Percentiles rank a stretch among this genome's conserved stretches.
Conservation (phyloP, 2,329 filamentous ascomycete species). For the Aspergillus sp. region DNA sequence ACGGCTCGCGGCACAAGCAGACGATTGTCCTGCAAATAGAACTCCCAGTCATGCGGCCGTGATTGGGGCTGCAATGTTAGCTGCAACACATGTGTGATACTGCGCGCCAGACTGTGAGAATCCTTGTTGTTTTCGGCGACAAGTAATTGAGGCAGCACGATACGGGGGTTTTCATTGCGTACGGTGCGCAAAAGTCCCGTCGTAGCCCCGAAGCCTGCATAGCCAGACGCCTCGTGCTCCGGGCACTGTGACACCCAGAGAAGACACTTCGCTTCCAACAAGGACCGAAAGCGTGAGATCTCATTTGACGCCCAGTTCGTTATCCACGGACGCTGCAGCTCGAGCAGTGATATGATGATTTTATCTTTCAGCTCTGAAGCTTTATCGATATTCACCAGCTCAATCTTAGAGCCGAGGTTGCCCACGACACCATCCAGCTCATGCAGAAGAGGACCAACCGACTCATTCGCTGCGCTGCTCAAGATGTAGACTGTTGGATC, state of each 20-base stretch:
- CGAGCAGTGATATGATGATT: slow-evolving; percentile 23
- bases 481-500: neutral
- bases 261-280: slow-evolving; percentile 20
- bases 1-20: slow-evolving; percentile 5
- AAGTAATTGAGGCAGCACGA: slow-evolving; percentile 23
- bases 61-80: neutral
- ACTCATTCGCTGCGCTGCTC: neutral
- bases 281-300: slow-evolving; percentile 13
- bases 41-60: neutral
- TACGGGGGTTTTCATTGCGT: slow-evolving; percentile 26
- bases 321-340: slow-evolving; percentile 19
- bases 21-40: neutral
- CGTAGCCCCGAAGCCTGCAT: slow-evolving; percentile 21
- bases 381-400: slow-evolving; percentile 13
- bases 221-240: slow-evolving; percentile 7
- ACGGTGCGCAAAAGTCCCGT: slow-evolving; percentile 28
- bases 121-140: slow-evolving; percentile 14
- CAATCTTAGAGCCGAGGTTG: neutral
- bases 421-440: neutral
- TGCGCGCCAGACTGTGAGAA: neutral
- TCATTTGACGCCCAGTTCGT: slow-evolving; percentile 13
- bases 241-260: slow-evolving; percentile 24
- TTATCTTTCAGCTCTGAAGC: slow-evolving; percentile 14
- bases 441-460: too few relatives aligned
- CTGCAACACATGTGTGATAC: neutral